Conservation (phyloP, 441 rosid genomes). For the Raphanus hybrid region DNA sequence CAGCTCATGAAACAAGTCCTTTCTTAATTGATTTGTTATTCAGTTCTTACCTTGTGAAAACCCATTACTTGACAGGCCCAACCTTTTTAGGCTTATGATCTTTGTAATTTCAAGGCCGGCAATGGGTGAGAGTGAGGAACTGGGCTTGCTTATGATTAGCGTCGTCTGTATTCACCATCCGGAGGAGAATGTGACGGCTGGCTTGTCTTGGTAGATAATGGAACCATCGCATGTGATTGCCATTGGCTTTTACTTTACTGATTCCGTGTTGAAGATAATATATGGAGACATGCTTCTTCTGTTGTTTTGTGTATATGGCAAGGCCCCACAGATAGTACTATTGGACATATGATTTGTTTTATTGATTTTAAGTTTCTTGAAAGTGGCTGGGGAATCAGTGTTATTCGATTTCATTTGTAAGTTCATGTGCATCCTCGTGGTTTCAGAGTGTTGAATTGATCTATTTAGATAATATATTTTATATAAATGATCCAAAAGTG, state of each 20-base stretch:
- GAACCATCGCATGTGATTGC: neutral
- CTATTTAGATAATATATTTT: neutral
- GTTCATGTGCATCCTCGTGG: neutral
- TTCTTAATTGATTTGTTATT: too few species aligned
- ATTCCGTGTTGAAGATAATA: neutral
- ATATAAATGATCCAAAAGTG: neutral
- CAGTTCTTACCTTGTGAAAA: too few species aligned
- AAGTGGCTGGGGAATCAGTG: conserved; percentile 1
- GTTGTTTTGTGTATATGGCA: neutral
- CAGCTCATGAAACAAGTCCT: too few species aligned
- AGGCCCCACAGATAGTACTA: neutral
- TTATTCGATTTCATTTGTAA: conserved; percentile 2
- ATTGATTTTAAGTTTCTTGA: neutral
- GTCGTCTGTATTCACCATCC: conserved; percentile 57
- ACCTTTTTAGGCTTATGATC: neutral
- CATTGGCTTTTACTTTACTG: neutral
- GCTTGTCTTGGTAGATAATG: neutral
- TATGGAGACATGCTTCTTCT: neutral
- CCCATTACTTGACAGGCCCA: too few species aligned
- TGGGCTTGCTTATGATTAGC: conserved; percentile 42
- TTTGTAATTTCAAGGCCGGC: neutral
- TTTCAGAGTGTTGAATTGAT: neutral
- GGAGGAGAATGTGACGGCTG: neutral
- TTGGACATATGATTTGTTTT: neutral
- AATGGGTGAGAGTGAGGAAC: neutral